Conservation (phyloP, 1,284 basidiomycete species). For the Vanrija humicola region DNA sequence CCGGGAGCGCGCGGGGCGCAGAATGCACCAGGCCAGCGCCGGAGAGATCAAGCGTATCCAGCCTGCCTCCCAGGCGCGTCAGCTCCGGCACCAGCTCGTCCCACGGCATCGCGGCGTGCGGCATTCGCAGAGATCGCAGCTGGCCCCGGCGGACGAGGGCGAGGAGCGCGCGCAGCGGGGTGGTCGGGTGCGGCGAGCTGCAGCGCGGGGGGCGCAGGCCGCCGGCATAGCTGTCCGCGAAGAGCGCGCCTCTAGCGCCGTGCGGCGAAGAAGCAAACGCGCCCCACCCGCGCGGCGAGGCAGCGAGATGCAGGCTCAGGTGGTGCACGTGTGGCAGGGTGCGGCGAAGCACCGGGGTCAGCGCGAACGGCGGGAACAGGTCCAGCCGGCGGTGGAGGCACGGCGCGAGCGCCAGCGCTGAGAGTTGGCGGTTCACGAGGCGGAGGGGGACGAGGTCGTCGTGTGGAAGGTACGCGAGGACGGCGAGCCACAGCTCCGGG, state of each 20-base stretch:
- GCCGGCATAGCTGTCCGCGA: too few species aligned
- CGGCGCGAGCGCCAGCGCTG: conserved; percentile 18
- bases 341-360: conserved; percentile 8
- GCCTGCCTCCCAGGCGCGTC: conserved; percentile 14
- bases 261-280: too few species aligned
- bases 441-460: conserved; percentile 24
- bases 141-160: conserved; percentile 18
- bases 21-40: conserved; percentile 18
- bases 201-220: conserved; percentile 2
- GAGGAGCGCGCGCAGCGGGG: conserved; percentile 13
- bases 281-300: conserved; percentile 1
- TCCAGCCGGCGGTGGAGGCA: conserved; percentile 23
- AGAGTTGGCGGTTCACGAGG: conserved; percentile 10
- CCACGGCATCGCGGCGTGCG: conserved; percentile 22
- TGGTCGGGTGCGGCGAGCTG: neutral
- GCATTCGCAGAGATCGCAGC: conserved; percentile 23
- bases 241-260: too few species aligned
- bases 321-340: conserved; percentile 25
- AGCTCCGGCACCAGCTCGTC: conserved; percentile 19
- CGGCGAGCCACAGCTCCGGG: conserved; percentile 27
- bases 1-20: neutral
- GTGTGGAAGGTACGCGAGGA: conserved; percentile 24
- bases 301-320: conserved; percentile 27
- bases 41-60: conserved; percentile 30
- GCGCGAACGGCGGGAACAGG: conserved; percentile 19